These are phyloP conservation scores for Rutidosis leptorrhynchoides DNA, from an alignment of 129 eudicot genomes.

Conservation along the genomic window DNA sequence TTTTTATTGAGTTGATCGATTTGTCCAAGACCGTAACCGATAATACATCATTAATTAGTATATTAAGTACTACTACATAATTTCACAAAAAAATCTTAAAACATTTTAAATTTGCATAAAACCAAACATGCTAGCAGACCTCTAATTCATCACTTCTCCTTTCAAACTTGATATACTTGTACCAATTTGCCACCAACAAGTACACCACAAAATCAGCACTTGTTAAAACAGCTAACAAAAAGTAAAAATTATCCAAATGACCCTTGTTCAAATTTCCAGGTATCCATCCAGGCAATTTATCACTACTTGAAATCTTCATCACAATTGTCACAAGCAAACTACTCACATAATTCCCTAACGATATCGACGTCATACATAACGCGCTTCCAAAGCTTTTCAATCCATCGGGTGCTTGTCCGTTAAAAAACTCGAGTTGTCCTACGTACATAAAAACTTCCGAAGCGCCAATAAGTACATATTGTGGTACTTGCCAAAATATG, in stretches of 20 bases:
- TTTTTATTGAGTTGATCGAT: too few relatives aligned
- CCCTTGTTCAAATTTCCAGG: conserved; percentile 85
- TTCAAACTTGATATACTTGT: conserved; percentile 58
- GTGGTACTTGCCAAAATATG: conserved; percentile 94
- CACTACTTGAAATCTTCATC: conserved; percentile 52
- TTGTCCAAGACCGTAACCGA: too few relatives aligned
- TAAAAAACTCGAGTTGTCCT: conserved; percentile 87
- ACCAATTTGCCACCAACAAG: conserved; percentile 61
- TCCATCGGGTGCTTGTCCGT: conserved; percentile 81
- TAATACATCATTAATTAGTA: too few relatives aligned
- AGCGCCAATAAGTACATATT: conserved; percentile 72
- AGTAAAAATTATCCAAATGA: conserved; percentile 66
- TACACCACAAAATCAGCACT: conserved; percentile 64
- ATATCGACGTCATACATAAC: conserved; percentile 71
- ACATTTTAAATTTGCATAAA: conserved; percentile 20
- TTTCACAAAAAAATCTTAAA: conserved; percentile 27
- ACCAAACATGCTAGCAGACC: conserved; percentile 32
- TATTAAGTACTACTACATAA: too few relatives aligned
- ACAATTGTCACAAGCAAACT: conserved; percentile 70
- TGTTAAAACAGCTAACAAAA: conserved; percentile 63
- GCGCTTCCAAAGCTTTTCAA: conserved; percentile 89
- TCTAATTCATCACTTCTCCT: conserved; percentile 39
- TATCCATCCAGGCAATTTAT: conserved; percentile 74
- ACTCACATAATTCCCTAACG: conserved; percentile 82
- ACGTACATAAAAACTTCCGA: conserved; percentile 86